Evolutionary conservation across 2,329 filamentous ascomycete genomes (phyloP).

Genomic region (Penicillium italicum): DNA sequence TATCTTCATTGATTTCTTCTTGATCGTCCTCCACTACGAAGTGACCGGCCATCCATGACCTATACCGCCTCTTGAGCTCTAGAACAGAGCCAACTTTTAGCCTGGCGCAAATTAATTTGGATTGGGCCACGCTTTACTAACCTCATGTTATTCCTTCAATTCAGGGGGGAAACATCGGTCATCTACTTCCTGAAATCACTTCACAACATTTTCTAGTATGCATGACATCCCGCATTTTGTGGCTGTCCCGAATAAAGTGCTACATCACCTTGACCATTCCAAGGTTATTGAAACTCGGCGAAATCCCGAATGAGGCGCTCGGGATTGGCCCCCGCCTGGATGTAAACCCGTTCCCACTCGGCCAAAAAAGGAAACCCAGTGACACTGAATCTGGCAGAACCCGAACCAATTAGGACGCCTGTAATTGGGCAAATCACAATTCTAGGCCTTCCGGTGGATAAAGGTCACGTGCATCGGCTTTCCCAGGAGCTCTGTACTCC

Average conservation of each 20-base stretch:
- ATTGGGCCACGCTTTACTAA: not conserved
- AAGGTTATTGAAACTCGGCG: not conserved
- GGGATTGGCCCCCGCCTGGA: not conserved
- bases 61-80: not conserved
- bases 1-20: not conserved
- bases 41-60: conserved; percentile 1
- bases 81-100: conserved; percentile 1
- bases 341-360: not conserved
- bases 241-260: not conserved
- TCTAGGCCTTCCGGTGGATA: conserved; percentile 7
- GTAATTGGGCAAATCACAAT: not conserved
- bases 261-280: not conserved
- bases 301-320: conserved; percentile 4
- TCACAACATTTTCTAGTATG: not conserved
- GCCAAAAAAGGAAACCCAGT: not conserved
- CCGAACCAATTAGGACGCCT: not conserved
- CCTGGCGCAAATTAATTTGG: not conserved
- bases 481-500: conserved; percentile 8
- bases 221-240: not conserved
- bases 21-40: not conserved
- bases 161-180: not conserved
- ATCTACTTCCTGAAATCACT: not conserved
- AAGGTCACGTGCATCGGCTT: not conserved
- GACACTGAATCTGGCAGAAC: not conserved
- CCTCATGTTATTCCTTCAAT: not conserved